Evolutionary conservation across 495 filamentous ascomycete genomes (phyloP).

Genomic region (Friedmanniomyces endolithicus): DNA sequence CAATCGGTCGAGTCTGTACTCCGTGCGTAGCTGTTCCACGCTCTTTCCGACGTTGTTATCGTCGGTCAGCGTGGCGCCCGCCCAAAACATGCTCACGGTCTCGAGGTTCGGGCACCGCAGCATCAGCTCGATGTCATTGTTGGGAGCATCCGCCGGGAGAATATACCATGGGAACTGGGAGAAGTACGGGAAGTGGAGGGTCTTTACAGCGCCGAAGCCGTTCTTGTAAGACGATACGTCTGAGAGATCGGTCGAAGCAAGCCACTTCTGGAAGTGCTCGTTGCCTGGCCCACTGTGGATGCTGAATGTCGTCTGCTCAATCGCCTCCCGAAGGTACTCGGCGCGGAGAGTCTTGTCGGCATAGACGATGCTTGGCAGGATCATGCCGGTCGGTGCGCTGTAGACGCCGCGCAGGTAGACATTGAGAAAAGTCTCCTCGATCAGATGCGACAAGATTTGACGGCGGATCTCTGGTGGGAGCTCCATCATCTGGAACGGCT

Average conservation of each 20-base stretch:
- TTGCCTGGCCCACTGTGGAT: conserved; percentile 1
- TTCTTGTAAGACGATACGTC: not conserved
- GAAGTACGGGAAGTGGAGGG: conserved; percentile 2
- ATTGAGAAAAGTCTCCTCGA: not conserved
- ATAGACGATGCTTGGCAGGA: not conserved
- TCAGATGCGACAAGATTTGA: not conserved
- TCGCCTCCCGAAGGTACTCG: not conserved
- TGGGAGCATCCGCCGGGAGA: not conserved
- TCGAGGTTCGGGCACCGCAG: conserved; percentile 1
- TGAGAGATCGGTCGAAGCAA: not conserved
- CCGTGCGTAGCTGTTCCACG: not conserved
- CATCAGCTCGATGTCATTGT: conserved; percentile 1
- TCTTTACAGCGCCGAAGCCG: conserved; percentile 2
- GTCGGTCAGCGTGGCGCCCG: not conserved
- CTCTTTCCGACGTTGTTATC: not conserved
- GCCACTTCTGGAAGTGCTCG: not conserved
- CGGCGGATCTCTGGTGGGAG: not conserved
- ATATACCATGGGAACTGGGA: not conserved
- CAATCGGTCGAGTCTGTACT: not conserved
- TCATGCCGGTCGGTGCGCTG: not conserved
- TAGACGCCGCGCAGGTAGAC: not conserved
- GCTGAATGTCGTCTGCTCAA: not conserved
- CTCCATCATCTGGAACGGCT: not conserved
- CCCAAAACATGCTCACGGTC: not conserved
- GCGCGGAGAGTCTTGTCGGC: not conserved